phyloP scores from a whole-genome alignment of 495 filamentous ascomycete genomes.

The Rhizodiscina lignyota region DNA sequence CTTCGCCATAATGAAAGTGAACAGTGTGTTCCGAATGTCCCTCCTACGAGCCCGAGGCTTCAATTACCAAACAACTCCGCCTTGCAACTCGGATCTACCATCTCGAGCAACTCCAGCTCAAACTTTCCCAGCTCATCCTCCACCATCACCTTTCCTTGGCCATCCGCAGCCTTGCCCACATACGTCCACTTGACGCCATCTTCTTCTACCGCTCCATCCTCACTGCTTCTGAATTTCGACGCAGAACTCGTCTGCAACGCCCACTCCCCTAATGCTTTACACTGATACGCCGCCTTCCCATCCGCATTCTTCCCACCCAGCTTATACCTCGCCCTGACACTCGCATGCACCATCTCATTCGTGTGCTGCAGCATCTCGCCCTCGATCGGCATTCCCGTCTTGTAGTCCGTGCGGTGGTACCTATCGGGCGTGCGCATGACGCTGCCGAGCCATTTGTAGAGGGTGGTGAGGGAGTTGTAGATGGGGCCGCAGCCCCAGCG shows the following conservation, averaged over 20 bases:
- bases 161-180: conserved; percentile 1
- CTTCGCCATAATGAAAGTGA: no score
- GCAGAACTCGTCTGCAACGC: background rate
- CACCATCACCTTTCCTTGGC: conserved; percentile 5
- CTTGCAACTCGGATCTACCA: background rate
- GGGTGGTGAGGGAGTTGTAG: background rate
- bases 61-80: background rate
- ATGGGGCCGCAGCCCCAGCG: background rate
- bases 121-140: conserved; percentile 8
- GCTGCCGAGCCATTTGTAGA: background rate
- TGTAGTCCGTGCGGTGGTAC: background rate
- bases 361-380: background rate
- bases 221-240: background rate
- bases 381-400: background rate
- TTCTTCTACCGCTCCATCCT: background rate
- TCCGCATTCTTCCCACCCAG: background rate
- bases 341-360: conserved; percentile 1
- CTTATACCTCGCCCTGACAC: background rate
- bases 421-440: background rate
- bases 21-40: no score
- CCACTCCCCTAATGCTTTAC: background rate
- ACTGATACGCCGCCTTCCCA: background rate
- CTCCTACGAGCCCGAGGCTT: no score
- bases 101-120: conserved; percentile 2
- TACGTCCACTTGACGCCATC: background rate